Evolutionary conservation across 768 basidiomycete genomes (phyloP).

Genomic region (Russula emetica): DNA sequence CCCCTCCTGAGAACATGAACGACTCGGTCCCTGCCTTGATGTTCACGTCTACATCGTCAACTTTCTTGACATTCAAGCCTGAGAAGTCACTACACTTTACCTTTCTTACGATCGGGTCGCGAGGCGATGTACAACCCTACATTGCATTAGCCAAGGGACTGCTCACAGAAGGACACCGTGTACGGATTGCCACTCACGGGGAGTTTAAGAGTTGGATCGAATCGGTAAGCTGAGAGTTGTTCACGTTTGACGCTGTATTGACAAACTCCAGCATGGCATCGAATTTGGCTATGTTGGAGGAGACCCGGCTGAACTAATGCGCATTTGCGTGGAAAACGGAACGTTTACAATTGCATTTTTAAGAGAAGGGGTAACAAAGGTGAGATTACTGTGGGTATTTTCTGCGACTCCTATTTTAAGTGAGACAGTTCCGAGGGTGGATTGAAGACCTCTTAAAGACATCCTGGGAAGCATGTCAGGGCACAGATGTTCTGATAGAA

Average conservation of each 20-base stretch:
- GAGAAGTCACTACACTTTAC: conserved; percentile 81
- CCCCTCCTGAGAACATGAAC: conserved; percentile 43
- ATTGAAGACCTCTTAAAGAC: conserved; percentile 92
- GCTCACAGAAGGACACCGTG: conserved; percentile 82
- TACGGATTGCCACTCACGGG: conserved; percentile 89
- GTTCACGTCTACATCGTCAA: conserved; percentile 94
- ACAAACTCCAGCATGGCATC: conserved; percentile 72
- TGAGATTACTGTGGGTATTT: conserved; percentile 32
- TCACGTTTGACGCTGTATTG: not conserved
- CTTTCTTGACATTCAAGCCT: conserved; percentile 96
- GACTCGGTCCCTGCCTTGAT: conserved; percentile 71
- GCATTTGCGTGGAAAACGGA: conserved; percentile 97
- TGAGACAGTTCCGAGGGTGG: conserved; percentile 88
- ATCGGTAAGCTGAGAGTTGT: conserved; percentile 52
- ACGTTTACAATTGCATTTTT: conserved; percentile 95
- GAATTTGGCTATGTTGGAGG: conserved; percentile 93
- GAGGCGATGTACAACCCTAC: conserved; percentile 98
- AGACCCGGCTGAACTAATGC: conserved; percentile 96
- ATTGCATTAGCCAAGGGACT: conserved; percentile 92
- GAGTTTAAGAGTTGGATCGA: conserved; percentile 96
- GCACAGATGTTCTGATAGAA: conserved; percentile 89
- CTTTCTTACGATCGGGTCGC: conserved; percentile 91
- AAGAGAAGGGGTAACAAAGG: conserved; percentile 86
- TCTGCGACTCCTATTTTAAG: conserved; percentile 13
- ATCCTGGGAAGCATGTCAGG: conserved; percentile 95